phyloP scores from a whole-genome alignment of 2,329 filamentous ascomycete genomes.

The Coleophoma eucalyptorum region DNA sequence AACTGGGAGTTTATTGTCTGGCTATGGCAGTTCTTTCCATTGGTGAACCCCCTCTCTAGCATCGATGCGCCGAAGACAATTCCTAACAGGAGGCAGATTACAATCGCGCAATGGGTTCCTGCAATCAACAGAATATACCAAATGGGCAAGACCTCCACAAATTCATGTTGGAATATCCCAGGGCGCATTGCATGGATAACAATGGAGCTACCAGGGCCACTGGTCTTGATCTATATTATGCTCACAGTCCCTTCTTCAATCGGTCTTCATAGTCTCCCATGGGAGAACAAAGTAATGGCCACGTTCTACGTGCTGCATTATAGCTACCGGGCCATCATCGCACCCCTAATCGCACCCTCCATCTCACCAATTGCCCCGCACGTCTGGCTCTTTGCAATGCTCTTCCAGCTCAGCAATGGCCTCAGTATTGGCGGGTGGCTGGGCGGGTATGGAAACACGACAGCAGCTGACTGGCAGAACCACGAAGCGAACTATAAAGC shows the following conservation, averaged over 20 bases:
- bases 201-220: slow-evolving; percentile 80
- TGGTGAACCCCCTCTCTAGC: slow-evolving; percentile 23
- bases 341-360: slow-evolving; percentile 79
- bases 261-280: slow-evolving; percentile 59
- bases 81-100: slow-evolving; percentile 47
- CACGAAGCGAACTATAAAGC: slow-evolving; percentile 28
- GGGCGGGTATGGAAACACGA: slow-evolving; percentile 71
- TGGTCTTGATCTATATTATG: slow-evolving; percentile 78
- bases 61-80: background rate
- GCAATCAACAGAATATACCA: slow-evolving; percentile 77
- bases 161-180: slow-evolving; percentile 77
- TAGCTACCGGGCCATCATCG: slow-evolving; percentile 80
- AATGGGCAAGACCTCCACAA: slow-evolving; percentile 84
- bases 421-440: slow-evolving; percentile 77
- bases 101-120: slow-evolving; percentile 73
- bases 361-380: slow-evolving; percentile 84
- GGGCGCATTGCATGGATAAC: slow-evolving; percentile 83
- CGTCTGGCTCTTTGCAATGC: slow-evolving; percentile 60
- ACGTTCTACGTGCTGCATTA: slow-evolving; percentile 83
- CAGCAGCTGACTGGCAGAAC: slow-evolving; percentile 46
- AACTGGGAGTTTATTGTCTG: slow-evolving; percentile 51
- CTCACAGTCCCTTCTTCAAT: slow-evolving; percentile 57
- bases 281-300: slow-evolving; percentile 74
- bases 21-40: slow-evolving; percentile 47
- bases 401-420: slow-evolving; percentile 80